Evolutionary conservation across 352 stramenopile genomes (phyloP), one percentile per base, ranked within the genome.

Genomic region (Salisapilia sapeloensis): DNA sequence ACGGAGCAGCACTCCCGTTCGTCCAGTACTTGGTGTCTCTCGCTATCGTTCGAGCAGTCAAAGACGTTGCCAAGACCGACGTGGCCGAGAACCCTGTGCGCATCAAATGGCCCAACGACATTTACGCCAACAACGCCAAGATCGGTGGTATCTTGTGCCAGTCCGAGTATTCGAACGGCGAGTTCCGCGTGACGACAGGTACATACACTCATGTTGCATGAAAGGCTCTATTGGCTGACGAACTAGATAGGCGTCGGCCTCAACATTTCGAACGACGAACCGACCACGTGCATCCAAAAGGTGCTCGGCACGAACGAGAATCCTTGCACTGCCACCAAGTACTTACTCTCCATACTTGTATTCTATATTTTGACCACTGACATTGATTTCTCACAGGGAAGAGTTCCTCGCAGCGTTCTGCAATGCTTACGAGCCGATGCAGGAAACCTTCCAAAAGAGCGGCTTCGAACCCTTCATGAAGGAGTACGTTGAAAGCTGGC

Each of bases 81-180:
- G n/a, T n/a, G n/a, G n/a, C n/a, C n/a, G 48, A 39, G 3, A 77
- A 61, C 17, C 51, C 69, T 22, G 76, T 93, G 38, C 60, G 57
- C 40, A 94, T 94, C 61, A 94, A 94, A 49, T 94, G 80, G 80
- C 80, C 80, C 15, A 94, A 94, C 46, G 80, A 94, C 50, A 92
- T 94, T 24, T 94, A 94, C 51, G 77, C 67, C 19, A 57, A 89
- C 42, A 66, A 67, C 35, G 58, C 78, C 55, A 94, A 94, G 52
- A 89, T 94, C 42, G 76, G 70, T 41, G 80, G 80, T 22, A 89
- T 94, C 33, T 45, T 94, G 15, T 94, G 78, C 44, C 80, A 93
- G 46, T 92, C 75, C 25, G 69, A 87, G 50, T 92, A 74, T 48
- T 52, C 55, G 24, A 56, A 92, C 44, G 58, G 64, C 24, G 49